Evolutionary conservation across 225 moss, liverwort and hornwort species (phyloP), one percentile per base, ranked within the genome.

Genomic region (Anthoceros angustus): DNA sequence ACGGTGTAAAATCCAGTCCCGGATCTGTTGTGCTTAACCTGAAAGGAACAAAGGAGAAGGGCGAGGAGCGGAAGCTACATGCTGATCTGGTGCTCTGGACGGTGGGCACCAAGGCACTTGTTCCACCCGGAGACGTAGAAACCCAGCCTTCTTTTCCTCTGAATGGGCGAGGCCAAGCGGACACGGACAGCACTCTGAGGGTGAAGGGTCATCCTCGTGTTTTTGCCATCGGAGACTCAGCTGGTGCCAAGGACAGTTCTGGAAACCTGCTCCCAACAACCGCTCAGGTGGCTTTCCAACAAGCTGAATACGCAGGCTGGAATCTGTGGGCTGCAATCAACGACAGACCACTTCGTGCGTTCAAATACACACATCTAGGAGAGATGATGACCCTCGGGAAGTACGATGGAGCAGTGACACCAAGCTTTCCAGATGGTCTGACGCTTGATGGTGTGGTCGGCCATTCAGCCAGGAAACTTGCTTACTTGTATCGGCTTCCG

Each of bases 251-350:
- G 71, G 98, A 98, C 65, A 75, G 78, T 43, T 81, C 87, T 67
- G 98, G 98, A 50, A 83, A 77, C 71, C 72, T 32, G 26, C 70
- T 92, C 23, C 92, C 98, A 3, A 75, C 74, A 70, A 92, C 98
- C 49, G 98, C 98, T 12, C 98, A 98, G 78, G 98, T 98, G 42
- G 98, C 98, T 25, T 98, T 92, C 26, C 98, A 98, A 76, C 92
- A 92, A 79, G 98, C 98, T 49, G 92, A 98, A 70, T 92, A 98
- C 68, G 87, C 86, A 55, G 98, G 87, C 67, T 92, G 91, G 89
- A 98, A 98, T 75, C 64, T 98, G 75, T 98, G 98, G 98, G 98
- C 92, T 24, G 89, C 98, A 64, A 92, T 98, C 69, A 92, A 92
- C 70, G 77, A 84, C 66, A 85, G 92, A 26, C 98, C 92, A 64